Conservation (phyloP, 2,329 filamentous ascomycete species). For the Hirsutella minnesotensis region DNA sequence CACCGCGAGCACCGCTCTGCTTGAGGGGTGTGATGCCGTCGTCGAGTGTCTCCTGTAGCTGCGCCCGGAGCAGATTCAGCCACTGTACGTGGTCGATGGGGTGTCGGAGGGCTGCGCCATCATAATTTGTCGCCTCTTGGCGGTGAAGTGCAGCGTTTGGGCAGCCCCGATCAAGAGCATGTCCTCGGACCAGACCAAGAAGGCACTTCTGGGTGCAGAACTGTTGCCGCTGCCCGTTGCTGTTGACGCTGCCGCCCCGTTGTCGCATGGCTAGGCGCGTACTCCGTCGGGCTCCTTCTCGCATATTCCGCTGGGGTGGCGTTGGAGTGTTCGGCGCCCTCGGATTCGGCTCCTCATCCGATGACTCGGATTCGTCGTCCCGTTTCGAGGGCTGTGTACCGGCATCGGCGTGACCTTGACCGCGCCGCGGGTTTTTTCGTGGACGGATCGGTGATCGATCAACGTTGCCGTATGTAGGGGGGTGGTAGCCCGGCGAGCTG, state of each 20-base stretch:
- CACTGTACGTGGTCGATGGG: not conserved
- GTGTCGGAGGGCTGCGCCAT: conserved; percentile 16
- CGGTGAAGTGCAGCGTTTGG: too few relatives aligned
- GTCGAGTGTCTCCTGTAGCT: not conserved
- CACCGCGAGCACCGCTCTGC: too few relatives aligned
- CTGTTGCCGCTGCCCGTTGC: not conserved
- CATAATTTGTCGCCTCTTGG: not conserved
- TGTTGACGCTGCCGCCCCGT: conserved; percentile 1
- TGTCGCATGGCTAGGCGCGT: conserved; percentile 7
- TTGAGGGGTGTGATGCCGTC: not conserved
- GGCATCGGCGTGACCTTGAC: too few relatives aligned
- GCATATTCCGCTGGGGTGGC: not conserved
- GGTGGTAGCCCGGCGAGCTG: too few relatives aligned
- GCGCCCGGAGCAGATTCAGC: not conserved
- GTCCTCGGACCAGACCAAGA: not conserved
- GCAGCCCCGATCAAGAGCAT: not conserved
- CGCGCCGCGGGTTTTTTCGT: not conserved
- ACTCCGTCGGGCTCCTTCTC: conserved; percentile 7
- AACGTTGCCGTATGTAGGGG: too few relatives aligned
- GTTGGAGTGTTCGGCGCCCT: conserved; percentile 1
- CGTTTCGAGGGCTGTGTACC: not conserved
- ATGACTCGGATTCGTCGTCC: too few relatives aligned
- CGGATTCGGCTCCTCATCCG: not conserved
- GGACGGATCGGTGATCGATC: conserved; percentile 7
- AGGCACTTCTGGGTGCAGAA: not conserved